Evolutionary conservation across 1,284 basidiomycete species (phyloP), one percentile per base, ranked within the genome.

Genomic region (Mixia osmundae): DNA sequence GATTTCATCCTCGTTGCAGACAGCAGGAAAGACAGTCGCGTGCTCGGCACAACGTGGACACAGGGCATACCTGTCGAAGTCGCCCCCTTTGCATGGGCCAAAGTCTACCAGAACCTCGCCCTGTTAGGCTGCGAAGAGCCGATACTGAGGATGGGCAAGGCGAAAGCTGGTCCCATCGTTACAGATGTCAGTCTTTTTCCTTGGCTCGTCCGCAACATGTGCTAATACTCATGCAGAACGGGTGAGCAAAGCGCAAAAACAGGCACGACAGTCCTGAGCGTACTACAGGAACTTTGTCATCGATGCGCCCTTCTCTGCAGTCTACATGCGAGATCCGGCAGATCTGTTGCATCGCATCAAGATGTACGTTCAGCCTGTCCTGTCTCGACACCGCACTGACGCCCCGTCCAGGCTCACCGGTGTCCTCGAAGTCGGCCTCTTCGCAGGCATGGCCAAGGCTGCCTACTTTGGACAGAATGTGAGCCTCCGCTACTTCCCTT

Each of bases 31-130:
- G 49, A 94, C 51, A 73, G 74, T 6, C 60, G 71, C 37, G 65
- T 71, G 26, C 66, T 97, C 12, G 83, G 89, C 3, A 75, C 72
- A 19, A 77, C 67, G 52, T 95, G 75, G 64, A 67, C 63, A 34
- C 69, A 76, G 53, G 89, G 91, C 16, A 72, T 97, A 12, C 89
- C 89, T 0, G 73, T 97, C 44, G 89, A 97, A 60, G 89, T 95
- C 18, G 79, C 78, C 1, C 85, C 89, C 1, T 95, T 95, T 53
- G 89, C 87, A 3, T 91, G 91, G 55, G 76, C 73, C 30, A 78
- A 76, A 16, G 41, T 87, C 18, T 60, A 80, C 35, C 66, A 67
- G 43, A 69, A 71, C 50, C 53, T 89, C 29, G 70, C 67, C 38
- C 54, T 55, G 44, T 60, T 50, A 45, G 49, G 59, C 47, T 49